Conservation (phyloP, 2,329 filamentous ascomycete genomes). For the Talaromyces sp. region DNA sequence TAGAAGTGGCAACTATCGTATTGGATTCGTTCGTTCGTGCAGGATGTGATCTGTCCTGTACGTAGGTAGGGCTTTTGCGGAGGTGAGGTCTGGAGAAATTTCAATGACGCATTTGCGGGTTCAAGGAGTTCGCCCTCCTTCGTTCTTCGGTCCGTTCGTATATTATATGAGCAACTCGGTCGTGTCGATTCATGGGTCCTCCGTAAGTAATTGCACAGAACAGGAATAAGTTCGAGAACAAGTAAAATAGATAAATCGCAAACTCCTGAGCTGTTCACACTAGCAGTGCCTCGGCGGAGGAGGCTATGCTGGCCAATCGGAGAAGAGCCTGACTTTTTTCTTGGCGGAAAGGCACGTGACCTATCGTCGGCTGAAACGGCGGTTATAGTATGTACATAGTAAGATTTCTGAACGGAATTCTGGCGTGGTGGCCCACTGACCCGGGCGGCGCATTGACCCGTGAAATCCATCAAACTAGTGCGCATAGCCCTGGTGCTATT, state of each 20-base stretch:
- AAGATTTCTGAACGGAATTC: too few relatives aligned
- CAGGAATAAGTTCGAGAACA: not conserved
- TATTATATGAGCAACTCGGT: too few relatives aligned
- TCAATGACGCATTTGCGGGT: not conserved
- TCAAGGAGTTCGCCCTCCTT: not conserved
- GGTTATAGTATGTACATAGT: too few relatives aligned
- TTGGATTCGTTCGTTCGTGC: not conserved
- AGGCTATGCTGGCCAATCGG: conserved; percentile 6
- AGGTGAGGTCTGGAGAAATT: not conserved
- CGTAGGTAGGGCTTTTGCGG: not conserved
- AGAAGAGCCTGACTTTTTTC: not conserved
- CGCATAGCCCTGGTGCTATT: too few relatives aligned
- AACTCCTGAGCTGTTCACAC: not conserved
- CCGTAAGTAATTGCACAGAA: not conserved
- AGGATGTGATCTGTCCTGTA: not conserved
- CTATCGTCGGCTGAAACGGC: too few relatives aligned
- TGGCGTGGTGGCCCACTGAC: too few relatives aligned
- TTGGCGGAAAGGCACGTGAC: not conserved
- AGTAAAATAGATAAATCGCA: not conserved
- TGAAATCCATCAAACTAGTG: too few relatives aligned
- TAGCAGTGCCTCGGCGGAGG: not conserved
- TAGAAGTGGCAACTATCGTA: not conserved
- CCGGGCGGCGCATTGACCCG: too few relatives aligned
- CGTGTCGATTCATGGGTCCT: not conserved
- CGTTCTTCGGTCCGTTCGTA: not conserved